Base-by-base conservation (phyloP, 148 eudicot species). In the Hydrangea macrophylla region DNA sequence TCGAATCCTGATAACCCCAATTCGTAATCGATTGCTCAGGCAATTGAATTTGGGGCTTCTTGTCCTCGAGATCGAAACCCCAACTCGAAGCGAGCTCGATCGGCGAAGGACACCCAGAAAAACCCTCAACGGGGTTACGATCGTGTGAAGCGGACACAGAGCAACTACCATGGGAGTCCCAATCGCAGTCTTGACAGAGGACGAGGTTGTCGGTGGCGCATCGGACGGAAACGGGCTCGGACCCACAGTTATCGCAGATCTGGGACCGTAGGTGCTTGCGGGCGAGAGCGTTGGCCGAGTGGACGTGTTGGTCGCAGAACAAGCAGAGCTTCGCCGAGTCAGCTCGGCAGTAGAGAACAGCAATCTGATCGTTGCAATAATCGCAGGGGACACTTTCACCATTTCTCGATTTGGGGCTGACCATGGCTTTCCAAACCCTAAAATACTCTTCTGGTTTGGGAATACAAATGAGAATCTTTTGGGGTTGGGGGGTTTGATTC, bases 281-380 rank as follows among this genome's bases (percentile, higher is more conserved):
- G 0, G 97, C 87, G 12, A 92, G 86, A 1, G 90, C 76, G 68
- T 92, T 92, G 24, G 97, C 97, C 1, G 92, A 78, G 86, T 92
- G 97, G 1, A 92, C 97, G 39, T 82, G 88, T 9, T 79, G 83
- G 79, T 92, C 97, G 67, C 97, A 92, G 9, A 54, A 24, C 23
- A 89, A 20, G 26, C 97, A 92, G 1, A 92, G 92, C 79, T 77
- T 87, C 0, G 97, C 97, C 0, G 73, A 69, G 80, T 92, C 97
- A 3, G 96, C 96, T 12, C 79, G 74, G 79, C 97, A 92, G 76
- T 80, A 92, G n/a, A 92, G 13, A 1, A 84, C 74, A 0, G 90
- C 90, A 0, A 60, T 7, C 25, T 82, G 65, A 9, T 74, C 61
- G 55, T 80, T 79, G 82, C 97, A 92, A 72, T 64, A 87, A 30